Base-by-base conservation (phyloP, 2,329 filamentous ascomycete species). In the Colletotrichum sp. region DNA sequence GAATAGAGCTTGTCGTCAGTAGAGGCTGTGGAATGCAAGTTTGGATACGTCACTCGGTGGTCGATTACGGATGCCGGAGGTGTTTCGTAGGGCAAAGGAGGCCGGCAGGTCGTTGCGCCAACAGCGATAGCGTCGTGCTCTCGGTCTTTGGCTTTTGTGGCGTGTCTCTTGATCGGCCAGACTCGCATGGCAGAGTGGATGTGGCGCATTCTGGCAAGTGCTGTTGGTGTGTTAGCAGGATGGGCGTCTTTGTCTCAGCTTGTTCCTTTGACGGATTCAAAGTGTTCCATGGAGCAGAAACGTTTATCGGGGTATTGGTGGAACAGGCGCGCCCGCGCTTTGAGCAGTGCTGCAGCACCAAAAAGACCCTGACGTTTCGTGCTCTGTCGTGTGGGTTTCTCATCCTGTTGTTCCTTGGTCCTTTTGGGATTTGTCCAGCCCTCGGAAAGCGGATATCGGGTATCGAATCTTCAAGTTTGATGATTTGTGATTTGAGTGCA, bases 131-230 rank as follows among this genome's bases (percentile, higher is more conserved):
- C 32, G 27, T 69, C 70, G 64, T 74, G 34, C 28, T 64, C 48
- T 74, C 59, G 74, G 27, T 55, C 70, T 74, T 74, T 74, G 70
- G 57, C 64, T 59, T 57, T 74, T 36, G 28, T 68, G 48, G 74
- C 70, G 59, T 55, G 61, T 75, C 55, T 39, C 44, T 63, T 25
- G 22, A 28, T 65, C 64, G 44, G 44, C 63, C 73, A 73, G 70
- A 39, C 28, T 63, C 60, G 44, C 73, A 65, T 74, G 74, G 70
- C 44, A 75, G 63, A 30, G 66, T 30, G 57, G 66, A 69, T 34
- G 32, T 25, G 72, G 71, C 59, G 60, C 27, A 66, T 66, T 52
- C 48, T 66, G 48, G 57, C 59, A 59, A 60, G 64, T 22, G 32
- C 44, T 52, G 39, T 8, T n/a, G 44, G 44, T 52, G 44, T 52